Percentiles rank a stretch among this genome's conserved stretches.
phyloP scores from a whole-genome alignment of 73 alveolate genomes.

The Uronychia setigera region DNA sequence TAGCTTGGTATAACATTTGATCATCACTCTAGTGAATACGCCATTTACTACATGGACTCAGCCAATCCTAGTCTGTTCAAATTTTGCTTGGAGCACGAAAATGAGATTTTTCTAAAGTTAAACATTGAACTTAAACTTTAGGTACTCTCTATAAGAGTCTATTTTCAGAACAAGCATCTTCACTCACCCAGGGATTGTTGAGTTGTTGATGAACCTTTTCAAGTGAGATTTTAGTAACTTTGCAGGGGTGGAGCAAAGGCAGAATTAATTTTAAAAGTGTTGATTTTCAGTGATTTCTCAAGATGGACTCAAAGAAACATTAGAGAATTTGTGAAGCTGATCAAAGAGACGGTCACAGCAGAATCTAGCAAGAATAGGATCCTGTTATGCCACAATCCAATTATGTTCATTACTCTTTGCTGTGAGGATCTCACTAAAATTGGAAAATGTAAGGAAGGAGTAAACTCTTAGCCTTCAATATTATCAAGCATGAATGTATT shows the following conservation, averaged over 20 bases:
- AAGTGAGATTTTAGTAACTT: slow-evolving; percentile 2
- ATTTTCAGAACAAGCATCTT: slow-evolving; percentile 33
- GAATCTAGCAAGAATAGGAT: slow-evolving; percentile 34
- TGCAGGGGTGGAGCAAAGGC: slow-evolving; percentile 24
- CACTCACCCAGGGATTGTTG: slow-evolving; percentile 25
- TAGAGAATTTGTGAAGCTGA: slow-evolving; percentile 21
- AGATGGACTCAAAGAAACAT: slow-evolving; percentile 43
- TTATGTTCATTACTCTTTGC: slow-evolving; percentile 23
- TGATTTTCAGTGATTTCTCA: slow-evolving; percentile 40
- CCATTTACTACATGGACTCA: slow-evolving; percentile 18
- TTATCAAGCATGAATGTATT: slow-evolving; percentile 24
- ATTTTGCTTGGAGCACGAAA: slow-evolving; percentile 41
- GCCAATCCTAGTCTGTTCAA: slow-evolving; percentile 19
- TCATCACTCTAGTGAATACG: neutral
- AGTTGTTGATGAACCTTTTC: slow-evolving; percentile 17
- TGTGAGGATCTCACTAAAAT: slow-evolving; percentile 36
- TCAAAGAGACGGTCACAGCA: slow-evolving; percentile 28
- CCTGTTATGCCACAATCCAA: slow-evolving; percentile 38
- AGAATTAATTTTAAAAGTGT: slow-evolving; percentile 24
- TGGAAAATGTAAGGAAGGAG: slow-evolving; percentile 25
- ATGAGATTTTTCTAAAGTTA: slow-evolving; percentile 40
- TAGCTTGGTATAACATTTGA: too few species aligned
- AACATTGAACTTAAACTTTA: too few species aligned
- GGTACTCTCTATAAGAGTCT: slow-evolving; percentile 32
- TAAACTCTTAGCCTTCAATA: neutral